Conservation (phyloP, 176 grass and related monocot species). For the Microstegium vimineum region DNA sequence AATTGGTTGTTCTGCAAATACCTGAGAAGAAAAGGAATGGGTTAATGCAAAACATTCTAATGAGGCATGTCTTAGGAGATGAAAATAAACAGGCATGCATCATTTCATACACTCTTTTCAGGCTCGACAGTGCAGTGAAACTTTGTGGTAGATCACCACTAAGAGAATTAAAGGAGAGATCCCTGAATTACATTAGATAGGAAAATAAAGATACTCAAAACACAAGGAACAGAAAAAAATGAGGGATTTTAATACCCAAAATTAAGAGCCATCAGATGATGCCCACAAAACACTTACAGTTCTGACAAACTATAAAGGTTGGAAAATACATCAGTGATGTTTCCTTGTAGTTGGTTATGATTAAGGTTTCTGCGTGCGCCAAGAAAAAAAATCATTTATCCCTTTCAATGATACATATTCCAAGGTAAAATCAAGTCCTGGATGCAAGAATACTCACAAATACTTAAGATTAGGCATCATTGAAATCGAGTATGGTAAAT, state of each 20-base stretch:
- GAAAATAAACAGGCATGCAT: neutral
- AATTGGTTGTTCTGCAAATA: conserved; percentile 96
- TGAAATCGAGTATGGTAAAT: conserved; percentile 76
- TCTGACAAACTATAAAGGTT: conserved; percentile 66
- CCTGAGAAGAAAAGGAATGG: conserved; percentile 44
- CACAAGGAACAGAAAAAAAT: conserved; percentile 5
- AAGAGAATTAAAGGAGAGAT: conserved; percentile 83
- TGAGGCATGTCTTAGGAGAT: conserved; percentile 5
- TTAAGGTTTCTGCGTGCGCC: conserved; percentile 59
- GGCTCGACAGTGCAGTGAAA: conserved; percentile 67
- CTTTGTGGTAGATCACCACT: conserved; percentile 70
- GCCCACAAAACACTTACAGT: conserved; percentile 53
- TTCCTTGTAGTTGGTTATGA: conserved; percentile 85
- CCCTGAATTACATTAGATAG: conserved; percentile 48
- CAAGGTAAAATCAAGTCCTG: conserved; percentile 2
- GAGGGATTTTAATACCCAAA: neutral
- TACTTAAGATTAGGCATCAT: conserved; percentile 71
- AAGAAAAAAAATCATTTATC: conserved; percentile 27
- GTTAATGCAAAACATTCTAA: conserved; percentile 18
- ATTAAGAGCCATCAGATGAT: conserved; percentile 4
- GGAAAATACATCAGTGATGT: conserved; percentile 68
- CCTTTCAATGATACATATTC: conserved; percentile 19
- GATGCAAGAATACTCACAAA: conserved; percentile 52
- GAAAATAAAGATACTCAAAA: conserved; percentile 30
- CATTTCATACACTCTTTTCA: conserved; percentile 73